Evolutionary conservation across 371 early-diverging fungal species (phyloP).

Genomic region (Rhizopus arrhizus): DNA sequence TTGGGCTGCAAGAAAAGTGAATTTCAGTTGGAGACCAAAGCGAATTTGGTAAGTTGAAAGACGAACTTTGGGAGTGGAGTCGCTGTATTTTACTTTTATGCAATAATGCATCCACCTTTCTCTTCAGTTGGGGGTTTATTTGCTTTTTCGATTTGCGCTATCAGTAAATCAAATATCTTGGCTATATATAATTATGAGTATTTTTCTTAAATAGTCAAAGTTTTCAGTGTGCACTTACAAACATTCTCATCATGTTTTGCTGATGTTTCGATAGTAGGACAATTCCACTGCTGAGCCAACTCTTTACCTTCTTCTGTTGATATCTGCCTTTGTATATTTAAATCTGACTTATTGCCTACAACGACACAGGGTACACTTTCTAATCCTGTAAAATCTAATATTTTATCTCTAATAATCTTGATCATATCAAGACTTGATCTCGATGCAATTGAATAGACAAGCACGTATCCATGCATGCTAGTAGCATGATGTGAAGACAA

Average conservation of each 20-base stretch:
- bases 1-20: too few species aligned
- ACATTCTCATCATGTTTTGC: slow-evolving; percentile 92
- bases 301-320: slow-evolving; percentile 76
- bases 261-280: slow-evolving; percentile 85
- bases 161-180: slow-evolving; percentile 69
- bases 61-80: too few species aligned
- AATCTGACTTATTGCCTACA: slow-evolving; percentile 94
- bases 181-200: slow-evolving; percentile 33
- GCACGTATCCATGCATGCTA: slow-evolving; percentile 91
- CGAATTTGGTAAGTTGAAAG: too few species aligned
- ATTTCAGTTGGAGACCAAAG: too few species aligned
- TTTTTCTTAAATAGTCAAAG: slow-evolving; percentile 1
- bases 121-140: slow-evolving; percentile 63
- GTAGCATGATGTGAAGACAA: slow-evolving; percentile 87
- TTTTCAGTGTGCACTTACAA: slow-evolving; percentile 50
- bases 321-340: slow-evolving; percentile 81
- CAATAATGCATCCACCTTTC: slow-evolving; percentile 48
- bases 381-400: slow-evolving; percentile 88
- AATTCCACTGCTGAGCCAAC: slow-evolving; percentile 80
- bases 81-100: slow-evolving; percentile 4
- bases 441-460: slow-evolving; percentile 90
- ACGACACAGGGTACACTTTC: slow-evolving; percentile 88
- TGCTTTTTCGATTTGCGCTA: slow-evolving; percentile 70
- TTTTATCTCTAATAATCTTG: slow-evolving; percentile 90
- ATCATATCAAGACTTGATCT: slow-evolving; percentile 87